A percentile compares a stretch with the other conserved stretches of the same genome.
Conservation (phyloP, 768 basidiomycete species). For the Baorangia bicolor region DNA sequence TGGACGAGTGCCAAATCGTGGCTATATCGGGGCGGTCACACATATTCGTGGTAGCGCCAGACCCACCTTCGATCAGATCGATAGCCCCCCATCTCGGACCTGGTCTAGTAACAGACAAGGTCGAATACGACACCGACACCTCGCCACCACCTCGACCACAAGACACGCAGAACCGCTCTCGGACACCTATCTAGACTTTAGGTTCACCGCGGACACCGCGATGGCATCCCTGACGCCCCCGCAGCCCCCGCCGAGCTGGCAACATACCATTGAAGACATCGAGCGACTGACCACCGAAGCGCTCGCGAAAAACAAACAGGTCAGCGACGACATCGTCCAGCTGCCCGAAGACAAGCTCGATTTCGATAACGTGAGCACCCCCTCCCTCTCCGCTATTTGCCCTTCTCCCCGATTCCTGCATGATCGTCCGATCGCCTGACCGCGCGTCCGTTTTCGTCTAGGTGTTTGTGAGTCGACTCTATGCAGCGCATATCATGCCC, state of each 20-base stretch:
- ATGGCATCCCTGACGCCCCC: constrained; percentile 61
- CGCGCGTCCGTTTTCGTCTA: constrained; percentile 23
- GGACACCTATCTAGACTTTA: not conserved
- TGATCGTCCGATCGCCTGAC: constrained; percentile 2
- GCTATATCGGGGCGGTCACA: constrained; percentile 17
- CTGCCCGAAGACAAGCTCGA: constrained; percentile 57
- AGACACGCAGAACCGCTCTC: constrained; percentile 1
- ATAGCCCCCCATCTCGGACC: not conserved
- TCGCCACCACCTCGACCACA: constrained; percentile 9
- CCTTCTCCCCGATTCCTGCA: too few species aligned
- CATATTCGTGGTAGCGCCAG: too few species aligned
- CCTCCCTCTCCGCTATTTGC: not conserved
- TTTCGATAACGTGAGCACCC: constrained; percentile 60
- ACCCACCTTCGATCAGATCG: too few species aligned
- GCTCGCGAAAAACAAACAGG: constrained; percentile 54
- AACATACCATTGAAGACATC: constrained; percentile 65
- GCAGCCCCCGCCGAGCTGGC: constrained; percentile 66
- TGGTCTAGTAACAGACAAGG: not conserved
- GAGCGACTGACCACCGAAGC: constrained; percentile 54
- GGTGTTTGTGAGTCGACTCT: constrained; percentile 67
- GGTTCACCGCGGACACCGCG: constrained; percentile 2
- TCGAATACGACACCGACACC: constrained; percentile 2
- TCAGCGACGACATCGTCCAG: constrained; percentile 61
- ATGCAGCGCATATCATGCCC: not conserved
- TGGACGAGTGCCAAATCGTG: not conserved